Base-by-base conservation (phyloP, 495 filamentous ascomycete species). In the Lentithecium fluviatile region DNA sequence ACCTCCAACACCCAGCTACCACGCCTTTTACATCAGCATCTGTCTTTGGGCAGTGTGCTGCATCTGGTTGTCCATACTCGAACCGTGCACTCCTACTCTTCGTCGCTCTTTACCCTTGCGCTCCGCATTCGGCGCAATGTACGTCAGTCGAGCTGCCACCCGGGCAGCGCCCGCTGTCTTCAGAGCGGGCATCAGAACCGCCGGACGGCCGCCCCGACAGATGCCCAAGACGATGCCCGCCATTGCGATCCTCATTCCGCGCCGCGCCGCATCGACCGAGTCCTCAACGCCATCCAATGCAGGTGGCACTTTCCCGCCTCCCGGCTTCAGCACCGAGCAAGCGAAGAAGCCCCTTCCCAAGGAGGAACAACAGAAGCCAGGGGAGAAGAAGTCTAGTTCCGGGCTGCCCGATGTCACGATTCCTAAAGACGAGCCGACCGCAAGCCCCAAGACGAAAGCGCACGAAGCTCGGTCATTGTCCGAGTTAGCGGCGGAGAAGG, bases 251-350 rank as follows among this genome's bases (percentile, higher is more conserved):
- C 60, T 76, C 13, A 32, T 76, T 13, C 74, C 74, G n/a, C 61
- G 46, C 32, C 64, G 62, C 24, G 38, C 47, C 7, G 15, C 68
- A 11, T 80, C 83, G 19, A 97, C 94, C 51, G 87, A 92, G 58
- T 84, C 86, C 38, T 82, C 83, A 17, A 77, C 76, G 10, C 71
- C 71, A 12, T 50, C 73, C 24, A 77, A 81, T 49, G 77, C 80
- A 36, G 76, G 75, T 17, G 72, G 79, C 21, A 77, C 76, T 45
- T 86, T 84, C 17, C 94, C 94, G 34, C 60, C 94, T 47, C 94
- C 94, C 10, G 95, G 94, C 8, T 99, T 97, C 80, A 91, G 96
- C 71, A 77, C 90, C 15, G 85, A 95, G 70, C 76, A 89, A 73
- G 94, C 94, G 37, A 96, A 91, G 82, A 95, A 90, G 66, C 91